Percentiles rank a stretch among this genome's conserved stretches.
Evolutionary conservation across 768 basidiomycete species (phyloP).

Genomic region (Lanmaoa pseudosensibilis): DNA sequence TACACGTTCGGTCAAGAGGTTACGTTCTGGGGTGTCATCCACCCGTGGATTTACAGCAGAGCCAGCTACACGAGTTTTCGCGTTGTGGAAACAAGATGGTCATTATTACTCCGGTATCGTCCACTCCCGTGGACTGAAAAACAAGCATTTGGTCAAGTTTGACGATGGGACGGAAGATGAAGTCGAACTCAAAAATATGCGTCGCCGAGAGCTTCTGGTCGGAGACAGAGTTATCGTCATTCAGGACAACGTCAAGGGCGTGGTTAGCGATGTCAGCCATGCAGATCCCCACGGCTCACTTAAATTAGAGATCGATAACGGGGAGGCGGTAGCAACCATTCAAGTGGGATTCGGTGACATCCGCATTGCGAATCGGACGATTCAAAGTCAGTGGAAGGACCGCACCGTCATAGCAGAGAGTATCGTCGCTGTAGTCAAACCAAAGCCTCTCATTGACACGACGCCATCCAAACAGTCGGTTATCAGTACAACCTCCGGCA

Average conservation of each 20-base stretch:
- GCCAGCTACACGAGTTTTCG: conserved; percentile 62
- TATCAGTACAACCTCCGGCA: conserved; percentile 36
- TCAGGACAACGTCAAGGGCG: conserved; percentile 29
- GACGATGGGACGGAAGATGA: conserved; percentile 57
- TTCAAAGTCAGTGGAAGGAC: conserved; percentile 53
- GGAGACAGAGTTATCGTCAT: conserved; percentile 58
- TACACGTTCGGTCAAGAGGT: conserved; percentile 39
- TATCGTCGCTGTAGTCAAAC: conserved; percentile 45
- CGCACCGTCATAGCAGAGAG: conserved; percentile 44
- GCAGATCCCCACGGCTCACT: conserved; percentile 33
- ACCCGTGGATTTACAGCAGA: conserved; percentile 13
- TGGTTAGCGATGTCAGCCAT: conserved; percentile 33
- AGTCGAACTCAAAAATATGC: conserved; percentile 54
- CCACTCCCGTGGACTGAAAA: conserved; percentile 33
- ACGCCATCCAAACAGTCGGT: conserved; percentile 52
- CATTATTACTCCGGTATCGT: conserved; percentile 64
- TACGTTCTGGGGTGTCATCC: conserved; percentile 40
- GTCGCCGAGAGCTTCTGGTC: conserved; percentile 46
- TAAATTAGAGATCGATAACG: conserved; percentile 43
- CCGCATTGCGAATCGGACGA: conserved; percentile 50
- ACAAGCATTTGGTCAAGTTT: conserved; percentile 55
- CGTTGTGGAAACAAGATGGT: conserved; percentile 60
- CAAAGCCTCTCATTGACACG: conserved; percentile 36
- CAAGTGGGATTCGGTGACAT: conserved; percentile 41
- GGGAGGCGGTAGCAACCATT: conserved; percentile 21